Percentiles rank a stretch among this genome's conserved stretches.
Conservation (phyloP, 768 basidiomycete species). For the Tylopilus plumbeoviolaceoides region DNA sequence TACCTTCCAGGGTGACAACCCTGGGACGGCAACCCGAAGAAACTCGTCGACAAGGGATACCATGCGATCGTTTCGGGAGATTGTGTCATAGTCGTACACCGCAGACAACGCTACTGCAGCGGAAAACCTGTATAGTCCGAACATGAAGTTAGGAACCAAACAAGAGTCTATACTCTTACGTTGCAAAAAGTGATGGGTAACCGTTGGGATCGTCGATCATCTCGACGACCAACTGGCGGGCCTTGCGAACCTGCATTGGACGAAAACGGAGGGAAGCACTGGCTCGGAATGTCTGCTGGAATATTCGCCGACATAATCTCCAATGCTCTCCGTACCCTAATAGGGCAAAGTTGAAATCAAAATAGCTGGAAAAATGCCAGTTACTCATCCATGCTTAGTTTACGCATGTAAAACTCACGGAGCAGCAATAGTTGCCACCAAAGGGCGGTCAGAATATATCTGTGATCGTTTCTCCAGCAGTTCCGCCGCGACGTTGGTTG, state of each 20-base stretch:
- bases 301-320: background rate
- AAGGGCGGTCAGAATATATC: background rate
- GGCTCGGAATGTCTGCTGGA: background rate
- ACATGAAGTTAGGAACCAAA: no score
- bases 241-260: background rate
- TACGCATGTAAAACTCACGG: background rate
- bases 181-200: background rate
- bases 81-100: background rate
- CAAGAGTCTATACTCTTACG: background rate
- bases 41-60: background rate
- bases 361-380: background rate
- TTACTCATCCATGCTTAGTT: background rate
- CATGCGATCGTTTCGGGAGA: background rate
- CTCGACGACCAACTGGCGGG: background rate
- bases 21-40: background rate
- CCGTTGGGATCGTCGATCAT: background rate
- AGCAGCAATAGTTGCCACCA: background rate
- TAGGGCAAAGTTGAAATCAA: slow-evolving; percentile 1
- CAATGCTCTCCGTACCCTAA: background rate
- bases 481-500: background rate
- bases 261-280: background rate
- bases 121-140: background rate
- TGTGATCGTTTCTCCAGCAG: background rate
- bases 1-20: background rate
- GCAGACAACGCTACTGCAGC: background rate